phyloP scores from a whole-genome alignment of 2,329 filamentous ascomycete genomes.

The Colletotrichum lentis region DNA sequence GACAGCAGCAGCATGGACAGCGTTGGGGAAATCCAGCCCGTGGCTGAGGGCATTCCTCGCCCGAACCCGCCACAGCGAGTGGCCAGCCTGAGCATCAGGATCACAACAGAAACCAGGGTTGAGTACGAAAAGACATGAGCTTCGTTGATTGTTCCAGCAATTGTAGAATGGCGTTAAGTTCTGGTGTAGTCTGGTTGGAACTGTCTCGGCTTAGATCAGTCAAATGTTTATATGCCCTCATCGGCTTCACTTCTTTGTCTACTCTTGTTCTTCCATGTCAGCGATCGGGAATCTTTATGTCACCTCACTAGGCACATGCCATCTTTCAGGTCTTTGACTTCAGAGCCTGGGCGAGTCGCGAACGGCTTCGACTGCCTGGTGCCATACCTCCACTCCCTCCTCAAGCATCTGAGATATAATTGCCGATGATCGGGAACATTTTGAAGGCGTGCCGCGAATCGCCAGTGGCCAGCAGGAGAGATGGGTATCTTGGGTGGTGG shows the following conservation, averaged over 20 bases:
- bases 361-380: conserved; percentile 35
- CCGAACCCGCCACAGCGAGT: not conserved
- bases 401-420: conserved; percentile 41
- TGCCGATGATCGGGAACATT: conserved; percentile 43
- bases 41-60: not conserved
- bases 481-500: conserved; percentile 37
- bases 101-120: conserved; percentile 32
- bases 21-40: not conserved
- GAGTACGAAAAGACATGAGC: conserved; percentile 18
- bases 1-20: not conserved
- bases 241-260: not conserved
- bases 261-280: not conserved
- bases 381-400: conserved; percentile 40
- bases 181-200: not conserved
- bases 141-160: too few species aligned
- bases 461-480: conserved; percentile 40
- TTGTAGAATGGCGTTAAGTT: not conserved
- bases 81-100: conserved; percentile 21
- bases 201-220: not conserved
- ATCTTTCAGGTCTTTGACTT: conserved; percentile 41
- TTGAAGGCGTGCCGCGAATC: conserved; percentile 44
- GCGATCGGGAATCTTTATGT: not conserved
- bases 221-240: not conserved
- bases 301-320: conserved; percentile 25
- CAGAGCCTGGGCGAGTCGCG: conserved; percentile 37